Base-by-base conservation (phyloP, 225 moss, liverwort and hornwort species). In the Bryum argenteum region DNA sequence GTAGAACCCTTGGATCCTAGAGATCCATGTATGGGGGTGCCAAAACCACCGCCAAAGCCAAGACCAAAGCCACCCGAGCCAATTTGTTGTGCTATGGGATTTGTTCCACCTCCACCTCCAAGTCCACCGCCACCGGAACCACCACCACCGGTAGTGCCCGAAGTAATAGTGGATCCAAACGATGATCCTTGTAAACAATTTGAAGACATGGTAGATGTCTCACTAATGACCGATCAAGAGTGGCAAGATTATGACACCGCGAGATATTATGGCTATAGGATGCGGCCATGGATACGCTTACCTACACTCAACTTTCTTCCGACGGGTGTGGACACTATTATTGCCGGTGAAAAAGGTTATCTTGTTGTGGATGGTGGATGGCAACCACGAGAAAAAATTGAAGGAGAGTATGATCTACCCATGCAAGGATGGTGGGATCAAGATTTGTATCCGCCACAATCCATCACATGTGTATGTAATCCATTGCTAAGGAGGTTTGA, bases 291-390 rank as follows among this genome's bases (percentile, higher is more conserved):
- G 84, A 1, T 77, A 45, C 42, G 72, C 0, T 65, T 87, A 39
- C 84, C 76, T 1, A 7, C 79, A 12, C 10, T 87, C 3, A 79
- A 87, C 57, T 87, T 81, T 41, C 73, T 81, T 21, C 81, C 87
- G 10, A 71, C 1, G 0, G 54, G 56, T 28, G 76, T 87, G 16
- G 55, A 87, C 51, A 76, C 59, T 17, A 84, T 84, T 0, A 83
- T 84, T 57, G 76, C 71, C 0, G 74, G 83, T 59, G 81, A 74
- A 39, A 87, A 81, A 9, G 81, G 81, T 11, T 83, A 78, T 41
- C 60, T 87, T 60, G 64, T 83, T 43, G 79, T 87, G 58, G 81
- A 87, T 68, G 83, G 87, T 51, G 76, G 81, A 17, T 84, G 78
- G 78, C 87, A 87, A 71, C 81, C 83, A 1, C 58, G 45, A 0